Conservation (phyloP, 768 basidiomycete genomes). For the Psilocybe cubensis region DNA sequence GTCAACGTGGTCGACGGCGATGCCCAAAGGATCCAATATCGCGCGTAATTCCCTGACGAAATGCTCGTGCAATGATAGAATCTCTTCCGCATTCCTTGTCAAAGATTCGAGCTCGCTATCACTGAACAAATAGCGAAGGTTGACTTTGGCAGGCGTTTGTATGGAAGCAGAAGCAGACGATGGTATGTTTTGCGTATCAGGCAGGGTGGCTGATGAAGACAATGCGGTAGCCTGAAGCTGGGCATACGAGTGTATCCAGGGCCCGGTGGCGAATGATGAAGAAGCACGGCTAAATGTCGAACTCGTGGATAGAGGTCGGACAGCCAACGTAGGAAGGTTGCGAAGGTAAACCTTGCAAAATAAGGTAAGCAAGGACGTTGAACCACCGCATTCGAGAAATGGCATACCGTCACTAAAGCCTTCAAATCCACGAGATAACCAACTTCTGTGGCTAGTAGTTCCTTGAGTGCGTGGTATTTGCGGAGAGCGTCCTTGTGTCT, state of each 20-base stretch:
- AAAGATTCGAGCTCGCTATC: constrained; percentile 60
- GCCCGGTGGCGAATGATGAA: constrained; percentile 45
- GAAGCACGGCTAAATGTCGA: constrained; percentile 43
- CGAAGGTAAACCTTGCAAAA: constrained; percentile 64
- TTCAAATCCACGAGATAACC: constrained; percentile 82
- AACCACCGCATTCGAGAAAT: background rate
- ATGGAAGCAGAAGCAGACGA: constrained; percentile 16
- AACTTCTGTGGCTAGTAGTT: constrained; percentile 84
- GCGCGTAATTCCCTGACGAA: constrained; percentile 59
- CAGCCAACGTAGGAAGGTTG: constrained; percentile 52
- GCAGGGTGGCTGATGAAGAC: constrained; percentile 27
- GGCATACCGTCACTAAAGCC: constrained; percentile 70
- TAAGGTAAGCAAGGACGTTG: background rate
- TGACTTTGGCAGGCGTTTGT: constrained; percentile 32
- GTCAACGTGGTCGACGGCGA: constrained; percentile 37
- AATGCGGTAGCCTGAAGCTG: constrained; percentile 34
- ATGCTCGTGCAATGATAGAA: constrained; percentile 70
- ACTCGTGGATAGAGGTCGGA: constrained; percentile 38
- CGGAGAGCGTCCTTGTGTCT: constrained; percentile 50
- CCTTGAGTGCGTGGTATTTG: constrained; percentile 77
- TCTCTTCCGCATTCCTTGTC: constrained; percentile 68
- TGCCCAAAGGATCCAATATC: constrained; percentile 55
- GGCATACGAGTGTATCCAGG: constrained; percentile 48
- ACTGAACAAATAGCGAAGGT: constrained; percentile 56
- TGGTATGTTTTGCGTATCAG: constrained; percentile 26